Evolutionary conservation across 768 basidiomycete species (phyloP).

Genomic region (Suillus sp.): DNA sequence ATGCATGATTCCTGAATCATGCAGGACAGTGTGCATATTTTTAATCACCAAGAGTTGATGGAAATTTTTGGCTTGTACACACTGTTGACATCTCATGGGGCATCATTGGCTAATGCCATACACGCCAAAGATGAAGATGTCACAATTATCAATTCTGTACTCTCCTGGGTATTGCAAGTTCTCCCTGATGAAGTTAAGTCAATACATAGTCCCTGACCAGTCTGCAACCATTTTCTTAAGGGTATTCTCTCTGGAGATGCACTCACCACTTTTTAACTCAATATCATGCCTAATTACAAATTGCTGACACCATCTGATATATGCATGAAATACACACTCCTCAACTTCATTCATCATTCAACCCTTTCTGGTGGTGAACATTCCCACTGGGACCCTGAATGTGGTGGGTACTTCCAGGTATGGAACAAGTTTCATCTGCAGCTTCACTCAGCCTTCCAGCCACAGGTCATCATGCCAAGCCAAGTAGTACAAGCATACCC

Average conservation of each 20-base stretch:
- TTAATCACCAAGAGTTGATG: slow-evolving; percentile 35
- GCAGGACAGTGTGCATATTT: slow-evolving; percentile 30
- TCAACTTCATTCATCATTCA: slow-evolving; percentile 15
- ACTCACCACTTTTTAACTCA: slow-evolving; percentile 25
- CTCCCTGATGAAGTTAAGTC: background rate
- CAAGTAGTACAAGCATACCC: background rate
- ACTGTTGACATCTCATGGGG: background rate
- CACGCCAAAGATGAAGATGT: background rate
- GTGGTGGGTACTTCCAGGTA: background rate
- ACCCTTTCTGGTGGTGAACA: background rate
- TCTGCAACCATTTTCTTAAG: background rate
- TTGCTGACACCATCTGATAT: slow-evolving; percentile 24
- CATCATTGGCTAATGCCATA: background rate
- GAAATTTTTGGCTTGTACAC: slow-evolving; percentile 25
- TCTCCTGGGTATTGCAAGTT: background rate
- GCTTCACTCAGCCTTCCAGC: background rate
- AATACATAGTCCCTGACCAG: slow-evolving; percentile 10
- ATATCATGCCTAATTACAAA: slow-evolving; percentile 20
- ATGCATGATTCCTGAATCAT: too few species aligned
- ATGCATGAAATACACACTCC: slow-evolving; percentile 23
- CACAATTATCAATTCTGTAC: background rate
- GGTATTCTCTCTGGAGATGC: background rate
- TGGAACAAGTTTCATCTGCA: background rate
- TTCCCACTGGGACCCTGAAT: background rate
- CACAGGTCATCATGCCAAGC: background rate